phyloP scores from a whole-genome alignment of 176 grass and related monocot species.

The Cocos nucifera region DNA sequence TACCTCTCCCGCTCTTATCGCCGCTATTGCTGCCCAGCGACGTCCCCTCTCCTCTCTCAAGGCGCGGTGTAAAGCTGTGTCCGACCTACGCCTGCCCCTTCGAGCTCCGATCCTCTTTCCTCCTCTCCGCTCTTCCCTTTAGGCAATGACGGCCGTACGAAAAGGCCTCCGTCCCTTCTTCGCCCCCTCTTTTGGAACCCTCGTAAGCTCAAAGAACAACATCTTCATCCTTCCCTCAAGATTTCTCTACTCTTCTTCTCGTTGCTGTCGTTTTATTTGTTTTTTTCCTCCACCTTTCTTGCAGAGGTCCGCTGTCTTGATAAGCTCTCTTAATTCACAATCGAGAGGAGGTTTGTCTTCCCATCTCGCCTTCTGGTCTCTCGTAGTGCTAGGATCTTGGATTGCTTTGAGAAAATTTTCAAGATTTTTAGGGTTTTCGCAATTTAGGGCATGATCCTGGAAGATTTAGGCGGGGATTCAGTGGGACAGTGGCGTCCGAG shows the following conservation, averaged over 20 bases:
- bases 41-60: no score
- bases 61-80: no score
- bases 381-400: not conserved
- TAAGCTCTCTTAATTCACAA: not conserved
- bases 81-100: constrained; percentile 1
- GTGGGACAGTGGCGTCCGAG: not conserved
- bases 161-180: constrained; percentile 12
- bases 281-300: not conserved
- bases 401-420: not conserved
- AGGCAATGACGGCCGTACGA: constrained; percentile 25
- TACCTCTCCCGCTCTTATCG: no score
- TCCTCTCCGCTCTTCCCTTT: constrained; percentile 10
- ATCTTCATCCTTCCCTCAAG: not conserved
- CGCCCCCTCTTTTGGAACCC: not conserved
- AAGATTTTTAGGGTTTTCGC: constrained; percentile 7
- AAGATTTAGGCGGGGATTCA: not conserved
- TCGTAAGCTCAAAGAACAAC: constrained; percentile 10
- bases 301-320: constrained; percentile 24
- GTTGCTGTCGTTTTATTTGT: no score
- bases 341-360: constrained; percentile 20
- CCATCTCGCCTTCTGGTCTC: not conserved
- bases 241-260: not conserved
- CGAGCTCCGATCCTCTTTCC: constrained; percentile 17
- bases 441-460: constrained; percentile 12
- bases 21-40: no score